Percentiles rank a stretch among this genome's conserved stretches.
phyloP scores from a whole-genome alignment of 768 basidiomycete species.

The Gelatoporia subvermispora region DNA sequence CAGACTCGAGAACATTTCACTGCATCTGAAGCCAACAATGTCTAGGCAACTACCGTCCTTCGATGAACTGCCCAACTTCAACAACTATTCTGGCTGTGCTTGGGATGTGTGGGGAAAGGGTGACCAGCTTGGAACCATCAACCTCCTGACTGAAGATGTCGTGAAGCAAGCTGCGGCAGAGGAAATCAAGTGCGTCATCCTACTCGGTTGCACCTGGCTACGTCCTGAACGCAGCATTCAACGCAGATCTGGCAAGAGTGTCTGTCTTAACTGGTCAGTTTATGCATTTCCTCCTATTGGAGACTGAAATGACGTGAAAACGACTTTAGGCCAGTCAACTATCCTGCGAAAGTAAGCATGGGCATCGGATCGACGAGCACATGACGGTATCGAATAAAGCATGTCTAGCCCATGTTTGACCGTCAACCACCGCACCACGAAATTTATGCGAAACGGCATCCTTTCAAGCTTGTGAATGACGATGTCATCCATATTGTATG shows the following conservation, averaged over 20 bases:
- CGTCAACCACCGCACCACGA: constrained; percentile 50
- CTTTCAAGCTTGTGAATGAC: constrained; percentile 15
- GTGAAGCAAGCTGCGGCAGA: constrained; percentile 46
- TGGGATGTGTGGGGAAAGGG: constrained; percentile 66
- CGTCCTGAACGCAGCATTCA: neutral
- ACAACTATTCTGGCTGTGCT: constrained; percentile 50
- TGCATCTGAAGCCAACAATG: neutral
- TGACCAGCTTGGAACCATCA: constrained; percentile 65
- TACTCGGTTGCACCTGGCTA: neutral
- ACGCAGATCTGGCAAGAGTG: constrained; percentile 44
- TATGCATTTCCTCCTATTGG: constrained; percentile 1
- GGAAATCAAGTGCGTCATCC: constrained; percentile 50
- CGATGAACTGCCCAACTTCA: constrained; percentile 43
- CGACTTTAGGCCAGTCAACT: constrained; percentile 54
- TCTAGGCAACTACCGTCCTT: constrained; percentile 35
- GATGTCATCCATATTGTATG: constrained; percentile 21
- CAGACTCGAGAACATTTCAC: neutral
- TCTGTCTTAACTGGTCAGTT: constrained; percentile 60
- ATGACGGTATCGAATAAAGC: neutral
- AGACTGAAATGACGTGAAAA: neutral
- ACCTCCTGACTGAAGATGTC: constrained; percentile 58
- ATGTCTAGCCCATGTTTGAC: constrained; percentile 47
- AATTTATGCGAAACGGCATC: constrained; percentile 28
- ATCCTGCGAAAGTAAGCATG: constrained; percentile 49
- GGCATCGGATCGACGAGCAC: neutral